Percentiles rank a stretch among this genome's conserved stretches.
These are phyloP conservation scores for Perilla frutescens DNA, from an alignment of 257 asterid species.

Conservation along the genomic window DNA sequence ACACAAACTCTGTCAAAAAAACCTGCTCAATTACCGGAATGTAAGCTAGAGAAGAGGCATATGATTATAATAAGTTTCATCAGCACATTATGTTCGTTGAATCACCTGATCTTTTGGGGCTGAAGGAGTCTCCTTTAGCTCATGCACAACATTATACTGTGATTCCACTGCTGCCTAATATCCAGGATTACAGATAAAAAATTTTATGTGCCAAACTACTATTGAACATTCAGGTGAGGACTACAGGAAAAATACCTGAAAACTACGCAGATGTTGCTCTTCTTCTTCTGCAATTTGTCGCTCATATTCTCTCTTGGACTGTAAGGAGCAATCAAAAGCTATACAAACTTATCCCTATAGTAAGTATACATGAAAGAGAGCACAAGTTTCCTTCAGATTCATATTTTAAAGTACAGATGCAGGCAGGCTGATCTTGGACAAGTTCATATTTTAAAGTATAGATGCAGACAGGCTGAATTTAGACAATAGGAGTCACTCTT, in stretches of 20 bases:
- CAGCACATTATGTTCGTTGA: constrained; percentile 29
- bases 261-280: constrained; percentile 68
- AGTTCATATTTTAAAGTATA: constrained; percentile 3
- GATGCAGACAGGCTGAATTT: constrained; percentile 11
- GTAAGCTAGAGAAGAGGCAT: background rate
- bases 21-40: constrained; percentile 18
- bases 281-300: constrained; percentile 86
- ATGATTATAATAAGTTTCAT: background rate
- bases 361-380: constrained; percentile 28
- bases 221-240: constrained; percentile 25
- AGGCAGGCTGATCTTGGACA: constrained; percentile 1
- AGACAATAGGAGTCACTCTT: background rate
- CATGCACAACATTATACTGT: constrained; percentile 57
- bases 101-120: constrained; percentile 63
- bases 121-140: constrained; percentile 67
- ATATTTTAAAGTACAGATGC: constrained; percentile 8
- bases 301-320: constrained; percentile 86
- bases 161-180: constrained; percentile 89
- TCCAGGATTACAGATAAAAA: constrained; percentile 25
- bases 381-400: constrained; percentile 24
- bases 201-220: constrained; percentile 22
- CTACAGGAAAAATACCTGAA: constrained; percentile 64
- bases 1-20: background rate
- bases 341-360: constrained; percentile 24
- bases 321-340: constrained; percentile 41